A percentile compares a stretch with the other conserved stretches of the same genome.
Evolutionary conservation across 75 land plant species (phyloP).

Genomic region (Cunninghamia lanceolata): DNA sequence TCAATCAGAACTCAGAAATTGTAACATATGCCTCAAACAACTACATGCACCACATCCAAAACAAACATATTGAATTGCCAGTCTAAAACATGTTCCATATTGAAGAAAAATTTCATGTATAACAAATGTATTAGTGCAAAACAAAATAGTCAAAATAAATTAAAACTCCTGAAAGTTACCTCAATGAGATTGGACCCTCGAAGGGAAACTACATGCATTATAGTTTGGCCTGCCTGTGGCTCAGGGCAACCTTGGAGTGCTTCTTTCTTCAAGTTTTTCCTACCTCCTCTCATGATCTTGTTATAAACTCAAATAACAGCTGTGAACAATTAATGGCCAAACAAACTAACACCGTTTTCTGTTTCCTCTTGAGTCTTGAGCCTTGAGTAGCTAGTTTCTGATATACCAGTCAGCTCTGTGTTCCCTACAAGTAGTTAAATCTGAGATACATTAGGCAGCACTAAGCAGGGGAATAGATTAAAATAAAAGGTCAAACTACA

Average conservation of each 20-base stretch:
- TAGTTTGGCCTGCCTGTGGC: slow-evolving; percentile 50
- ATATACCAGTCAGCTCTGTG: not conserved
- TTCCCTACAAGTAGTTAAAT: not conserved
- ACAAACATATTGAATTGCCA: not conserved
- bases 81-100: not conserved
- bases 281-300: slow-evolving; percentile 56
- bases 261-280: slow-evolving; percentile 75
- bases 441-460: not conserved
- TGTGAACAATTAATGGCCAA: not conserved
- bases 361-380: not conserved
- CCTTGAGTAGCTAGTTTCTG: not conserved
- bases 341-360: not conserved
- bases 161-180: slow-evolving; percentile 29
- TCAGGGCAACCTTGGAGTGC: slow-evolving; percentile 23
- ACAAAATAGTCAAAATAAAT: not conserved
- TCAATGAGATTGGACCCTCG: slow-evolving; percentile 91
- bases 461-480: not conserved
- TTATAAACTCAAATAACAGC: not conserved
- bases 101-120: not conserved
- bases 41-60: not conserved
- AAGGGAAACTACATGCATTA: slow-evolving; percentile 80
- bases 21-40: not conserved
- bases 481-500: not conserved
- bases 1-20: not conserved
- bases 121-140: not conserved